Base-by-base conservation (phyloP, 2,329 filamentous ascomycete genomes). In the Scedosporium apiospermum region DNA sequence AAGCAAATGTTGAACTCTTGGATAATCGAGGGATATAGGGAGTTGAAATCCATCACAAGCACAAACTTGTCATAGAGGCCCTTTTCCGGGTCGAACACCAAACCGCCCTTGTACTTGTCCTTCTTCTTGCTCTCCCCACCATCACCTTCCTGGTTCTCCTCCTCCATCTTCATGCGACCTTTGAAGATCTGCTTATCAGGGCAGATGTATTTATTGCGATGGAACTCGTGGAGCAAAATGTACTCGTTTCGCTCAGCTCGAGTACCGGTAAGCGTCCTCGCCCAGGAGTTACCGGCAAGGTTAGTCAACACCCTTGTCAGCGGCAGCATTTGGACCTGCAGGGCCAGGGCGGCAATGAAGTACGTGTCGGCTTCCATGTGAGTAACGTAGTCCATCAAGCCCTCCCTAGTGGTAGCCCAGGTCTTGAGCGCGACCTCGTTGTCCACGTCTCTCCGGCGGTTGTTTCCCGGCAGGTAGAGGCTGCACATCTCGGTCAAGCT, bases 1-100 rank as follows among this genome's bases (percentile, higher is more conserved):
- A 99, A 99, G 79, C 96, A 99, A 68, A 99, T 99, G 76, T 99
- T 99, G 78, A 88, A 99, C 81, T 99, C 96, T 72, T 99, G 96
- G 65, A 99, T 99, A 71, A 99, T 98, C 71, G 91, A 97, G 38
- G 95, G 95, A 70, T 99, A 99, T 65, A 99, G 81, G 69, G 93
- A 97, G 82, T 99, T 99, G 81, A 99, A 99, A 80, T 99, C 95
- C 96, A 99, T 99, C 75, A 99, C 96, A 63, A 99, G 84, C 62
- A 99, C 90, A 74, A 96, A 97, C 76, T 96, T 96, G 82, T 99
- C 95, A 72, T 99, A 99, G 4, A 99, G 83, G 18, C 96, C 95
- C 75, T 93, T 97, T 73, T 98, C 93, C 4, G 95, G 95, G 74
- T 99, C 95, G 69, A 99, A 98, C 63, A 99, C 95, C 38, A 99